phyloP scores from a whole-genome alignment of 805 yeast species.

The Wilhelminamyces savonicus region DNA sequence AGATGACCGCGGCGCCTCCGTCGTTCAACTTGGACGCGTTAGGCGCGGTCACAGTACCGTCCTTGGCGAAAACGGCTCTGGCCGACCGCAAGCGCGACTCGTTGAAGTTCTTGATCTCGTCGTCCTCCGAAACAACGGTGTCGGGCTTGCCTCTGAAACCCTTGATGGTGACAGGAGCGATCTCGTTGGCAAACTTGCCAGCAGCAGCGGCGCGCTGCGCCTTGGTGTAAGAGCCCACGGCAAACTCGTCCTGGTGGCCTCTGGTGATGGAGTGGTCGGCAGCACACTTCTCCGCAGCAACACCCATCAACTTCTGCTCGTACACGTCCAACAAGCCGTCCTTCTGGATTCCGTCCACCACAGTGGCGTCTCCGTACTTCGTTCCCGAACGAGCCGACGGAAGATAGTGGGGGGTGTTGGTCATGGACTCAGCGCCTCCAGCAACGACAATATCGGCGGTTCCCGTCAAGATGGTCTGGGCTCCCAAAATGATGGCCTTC shows the following conservation, averaged over 20 bases:
- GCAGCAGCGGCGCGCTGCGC: conserved; percentile 74
- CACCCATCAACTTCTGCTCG: conserved; percentile 87
- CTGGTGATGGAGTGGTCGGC: conserved; percentile 69
- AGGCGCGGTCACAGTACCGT: conserved; percentile 96
- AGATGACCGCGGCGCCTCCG: conserved; percentile 93
- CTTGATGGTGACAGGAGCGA: conserved; percentile 81
- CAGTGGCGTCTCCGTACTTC: conserved; percentile 74
- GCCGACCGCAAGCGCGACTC: conserved; percentile 73
- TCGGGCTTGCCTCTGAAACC: conserved; percentile 89
- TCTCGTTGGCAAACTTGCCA: conserved; percentile 79
- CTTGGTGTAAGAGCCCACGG: conserved; percentile 76
- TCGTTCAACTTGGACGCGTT: conserved; percentile 95
- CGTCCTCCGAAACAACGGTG: conserved; percentile 65
- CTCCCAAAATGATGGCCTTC: conserved; percentile 85
- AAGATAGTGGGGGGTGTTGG: conserved; percentile 89
- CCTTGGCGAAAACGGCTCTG: conserved; percentile 91
- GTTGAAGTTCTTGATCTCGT: conserved; percentile 75
- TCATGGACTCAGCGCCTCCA: conserved; percentile 98
- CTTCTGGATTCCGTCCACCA: conserved; percentile 85
- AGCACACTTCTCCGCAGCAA: conserved; percentile 96
- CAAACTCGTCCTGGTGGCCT: conserved; percentile 85
- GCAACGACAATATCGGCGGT: conserved; percentile 88
- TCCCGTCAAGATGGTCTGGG: conserved; percentile 86
- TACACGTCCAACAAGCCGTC: conserved; percentile 95
- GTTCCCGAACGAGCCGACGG: conserved; percentile 84